A percentile compares a stretch with the other conserved stretches of the same genome.
Evolutionary conservation across 2,329 filamentous ascomycete genomes (phyloP).

Genomic region (Aureobasidium pullulans): DNA sequence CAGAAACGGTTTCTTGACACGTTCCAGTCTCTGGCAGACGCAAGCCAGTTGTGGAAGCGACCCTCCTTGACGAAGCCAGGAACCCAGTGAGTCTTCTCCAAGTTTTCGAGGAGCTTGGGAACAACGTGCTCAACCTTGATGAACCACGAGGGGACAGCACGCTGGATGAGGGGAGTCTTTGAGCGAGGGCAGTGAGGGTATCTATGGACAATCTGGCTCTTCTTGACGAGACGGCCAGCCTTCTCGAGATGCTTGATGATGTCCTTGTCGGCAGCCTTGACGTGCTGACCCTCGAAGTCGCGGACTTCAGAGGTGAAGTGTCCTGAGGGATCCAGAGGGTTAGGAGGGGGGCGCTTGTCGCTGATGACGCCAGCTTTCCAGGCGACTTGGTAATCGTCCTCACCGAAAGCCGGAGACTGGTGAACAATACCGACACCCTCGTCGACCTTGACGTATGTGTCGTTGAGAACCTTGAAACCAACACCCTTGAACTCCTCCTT

Average conservation of each 20-base stretch:
- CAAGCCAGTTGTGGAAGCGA: conserved; percentile 86
- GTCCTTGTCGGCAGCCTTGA: conserved; percentile 85
- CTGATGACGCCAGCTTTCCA: conserved; percentile 69
- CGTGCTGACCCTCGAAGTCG: conserved; percentile 80
- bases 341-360: conserved; percentile 71
- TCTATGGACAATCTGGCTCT: conserved; percentile 82
- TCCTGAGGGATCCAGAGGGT: conserved; percentile 80
- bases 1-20: conserved; percentile 90
- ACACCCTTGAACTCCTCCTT: conserved; percentile 80
- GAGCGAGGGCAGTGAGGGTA: conserved; percentile 92
- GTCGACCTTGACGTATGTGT: conserved; percentile 78
- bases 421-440: conserved; percentile 93
- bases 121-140: conserved; percentile 79
- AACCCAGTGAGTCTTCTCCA: conserved; percentile 86
- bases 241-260: conserved; percentile 86
- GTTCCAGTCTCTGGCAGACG: conserved; percentile 90
- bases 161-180: conserved; percentile 90
- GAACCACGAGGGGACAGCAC: conserved; percentile 91
- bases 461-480: conserved; percentile 76
- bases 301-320: conserved; percentile 68
- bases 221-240: conserved; percentile 68
- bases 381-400: conserved; percentile 88
- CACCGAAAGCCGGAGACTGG: conserved; percentile 86
- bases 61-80: conserved; percentile 85
- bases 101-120: conserved; percentile 82